These are phyloP conservation scores for Stygiomarasmius scandens DNA, from an alignment of 1,284 basidiomycete species.

Conservation along the genomic window DNA sequence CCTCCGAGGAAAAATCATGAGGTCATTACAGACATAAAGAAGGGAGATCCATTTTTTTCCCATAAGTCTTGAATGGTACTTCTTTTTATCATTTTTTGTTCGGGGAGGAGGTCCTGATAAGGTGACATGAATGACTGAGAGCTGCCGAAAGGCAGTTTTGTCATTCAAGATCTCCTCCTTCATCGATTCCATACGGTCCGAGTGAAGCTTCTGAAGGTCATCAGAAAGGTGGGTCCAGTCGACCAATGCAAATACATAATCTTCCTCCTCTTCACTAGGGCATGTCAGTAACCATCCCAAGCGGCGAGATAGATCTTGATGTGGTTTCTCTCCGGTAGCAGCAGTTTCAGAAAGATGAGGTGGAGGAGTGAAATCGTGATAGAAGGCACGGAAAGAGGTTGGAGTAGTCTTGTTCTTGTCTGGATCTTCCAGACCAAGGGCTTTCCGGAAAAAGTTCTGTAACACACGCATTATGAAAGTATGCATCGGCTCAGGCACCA, in stretches of 20 bases:
- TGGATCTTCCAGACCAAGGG: not conserved
- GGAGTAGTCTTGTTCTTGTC: not conserved
- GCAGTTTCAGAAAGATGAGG: not conserved
- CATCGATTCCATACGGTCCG: not conserved
- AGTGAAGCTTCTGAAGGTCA: not conserved
- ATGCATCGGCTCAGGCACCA: not conserved
- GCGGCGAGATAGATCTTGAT: not conserved
- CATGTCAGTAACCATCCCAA: not conserved
- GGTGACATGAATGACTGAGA: not conserved
- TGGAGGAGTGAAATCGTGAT: conserved; percentile 3
- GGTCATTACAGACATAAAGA: conserved; percentile 5
- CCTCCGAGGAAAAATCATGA: not conserved
- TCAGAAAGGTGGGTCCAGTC: not conserved
- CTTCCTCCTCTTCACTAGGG: not conserved
- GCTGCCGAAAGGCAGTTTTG: not conserved
- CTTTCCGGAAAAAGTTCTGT: conserved; percentile 1
- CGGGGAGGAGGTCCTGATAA: not conserved
- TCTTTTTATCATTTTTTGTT: not conserved
- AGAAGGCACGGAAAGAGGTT: not conserved
- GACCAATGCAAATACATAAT: not conserved
- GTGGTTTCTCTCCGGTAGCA: not conserved
- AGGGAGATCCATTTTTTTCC: conserved; percentile 1
- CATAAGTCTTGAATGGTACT: not conserved
- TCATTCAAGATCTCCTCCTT: not conserved
- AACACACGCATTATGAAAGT: not conserved